These are phyloP conservation scores for Phlebiopsis flavidoalba DNA, from an alignment of 768 basidiomycete genomes.

Conservation along the genomic window DNA sequence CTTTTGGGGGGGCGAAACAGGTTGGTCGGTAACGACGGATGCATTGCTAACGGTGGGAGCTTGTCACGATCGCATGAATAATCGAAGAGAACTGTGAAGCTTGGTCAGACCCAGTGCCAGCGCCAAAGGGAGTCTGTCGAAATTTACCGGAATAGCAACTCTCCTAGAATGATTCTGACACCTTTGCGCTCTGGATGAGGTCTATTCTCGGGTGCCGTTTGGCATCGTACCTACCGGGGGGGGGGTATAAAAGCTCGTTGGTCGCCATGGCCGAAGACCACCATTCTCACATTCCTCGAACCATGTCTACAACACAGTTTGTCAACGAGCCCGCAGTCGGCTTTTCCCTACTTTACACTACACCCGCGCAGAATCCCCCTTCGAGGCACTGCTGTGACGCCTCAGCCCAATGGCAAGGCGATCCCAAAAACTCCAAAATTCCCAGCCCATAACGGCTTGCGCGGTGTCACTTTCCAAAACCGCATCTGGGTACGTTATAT, in stretches of 20 bases:
- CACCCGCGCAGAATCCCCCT: conserved; percentile 40
- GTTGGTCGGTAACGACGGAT: too few species aligned
- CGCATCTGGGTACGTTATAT: conserved; percentile 23
- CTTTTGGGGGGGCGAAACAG: too few species aligned
- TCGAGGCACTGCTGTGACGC: conserved; percentile 37
- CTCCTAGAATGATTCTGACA: neutral
- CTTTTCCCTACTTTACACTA: conserved; percentile 43
- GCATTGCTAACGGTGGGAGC: too few species aligned
- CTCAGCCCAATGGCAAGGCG: conserved; percentile 25
- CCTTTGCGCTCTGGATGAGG: neutral
- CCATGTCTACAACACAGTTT: neutral
- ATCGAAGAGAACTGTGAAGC: too few species aligned
- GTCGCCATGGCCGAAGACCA: too few species aligned
- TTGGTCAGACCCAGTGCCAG: too few species aligned
- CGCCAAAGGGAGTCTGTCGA: too few species aligned
- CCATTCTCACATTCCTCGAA: neutral
- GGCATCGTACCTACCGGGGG: neutral
- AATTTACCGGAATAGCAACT: too few species aligned
- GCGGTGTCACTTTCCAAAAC: conserved; percentile 26
- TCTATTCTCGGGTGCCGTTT: neutral
- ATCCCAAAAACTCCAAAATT: conserved; percentile 49
- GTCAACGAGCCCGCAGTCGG: conserved; percentile 18
- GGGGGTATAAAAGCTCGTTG: neutral
- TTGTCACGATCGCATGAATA: too few species aligned
- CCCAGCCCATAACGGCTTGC: conserved; percentile 32